Evolutionary conservation across 2,329 filamentous ascomycete species (phyloP), one percentile per base, ranked within the genome.

Genomic region (Penicillium verrucosum): DNA sequence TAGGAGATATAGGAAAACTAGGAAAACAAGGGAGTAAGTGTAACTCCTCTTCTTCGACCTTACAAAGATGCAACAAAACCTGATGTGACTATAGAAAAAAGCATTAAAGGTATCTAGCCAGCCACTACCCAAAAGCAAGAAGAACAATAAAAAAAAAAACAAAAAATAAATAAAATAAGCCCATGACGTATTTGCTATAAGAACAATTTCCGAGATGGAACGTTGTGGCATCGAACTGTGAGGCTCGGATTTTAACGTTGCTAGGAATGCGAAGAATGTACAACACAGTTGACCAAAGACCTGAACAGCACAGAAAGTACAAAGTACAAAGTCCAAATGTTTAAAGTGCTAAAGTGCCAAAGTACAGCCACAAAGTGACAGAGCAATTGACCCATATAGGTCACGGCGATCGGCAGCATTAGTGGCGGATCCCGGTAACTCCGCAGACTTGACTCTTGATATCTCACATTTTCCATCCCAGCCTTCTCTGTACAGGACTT

Each of bases 401-500:
- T 54, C 23, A 45, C 16, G 48, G 12, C 16, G 52, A 54, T 54
- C 52, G 43, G 51, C 40, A 16, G 32, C 45, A 41, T 61, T 59
- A 56, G 60, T 65, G 60, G 65, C 56, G 54, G 49, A 51, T 51
- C 43, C 40, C 43, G 29, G 45, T 51, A 30, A 34, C 55, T 50
- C 56, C 51, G 48, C 16, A 18, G 29, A 37, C 25, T 23, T 23
- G 12, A 14, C 27, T 36, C 44, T 57, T 57, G 67, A 69, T 64
- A 67, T 66, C 66, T 68, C 67, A 69, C 64, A 68, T 68, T 67
- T 61, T 57, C 37, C 14, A 29, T 30, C 47, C 59, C 62, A 59
- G 54, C 58, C 60, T 21, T 21, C 12, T 61, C 54, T 44, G 47
- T 27, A 32, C 21, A n/a, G 57, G 57, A 54, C 18, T 41, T 54